phyloP scores from a whole-genome alignment of 345 rosid genomes.

The Citrus inodora region DNA sequence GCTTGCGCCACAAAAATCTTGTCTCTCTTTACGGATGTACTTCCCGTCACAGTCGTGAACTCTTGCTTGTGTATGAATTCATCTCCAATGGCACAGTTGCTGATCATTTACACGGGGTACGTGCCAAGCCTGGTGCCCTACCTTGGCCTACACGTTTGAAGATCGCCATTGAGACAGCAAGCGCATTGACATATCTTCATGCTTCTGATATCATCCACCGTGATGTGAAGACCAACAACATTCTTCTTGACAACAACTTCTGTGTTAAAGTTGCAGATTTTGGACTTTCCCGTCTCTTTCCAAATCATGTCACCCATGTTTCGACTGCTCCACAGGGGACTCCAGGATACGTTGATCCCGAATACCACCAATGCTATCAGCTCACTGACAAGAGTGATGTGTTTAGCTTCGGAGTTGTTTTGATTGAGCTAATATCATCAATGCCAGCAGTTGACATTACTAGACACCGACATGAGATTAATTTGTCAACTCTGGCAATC shows the following conservation, averaged over 20 bases:
- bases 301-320: slow-evolving; percentile 61
- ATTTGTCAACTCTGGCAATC: slow-evolving; percentile 70
- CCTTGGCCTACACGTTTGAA: slow-evolving; percentile 64
- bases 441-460: slow-evolving; percentile 87
- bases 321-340: slow-evolving; percentile 97
- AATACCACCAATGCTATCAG: slow-evolving; percentile 82
- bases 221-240: slow-evolving; percentile 86
- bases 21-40: slow-evolving; percentile 85
- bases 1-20: slow-evolving; percentile 65
- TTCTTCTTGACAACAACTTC: slow-evolving; percentile 72
- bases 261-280: slow-evolving; percentile 92
- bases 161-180: slow-evolving; percentile 83
- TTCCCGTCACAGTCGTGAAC: slow-evolving; percentile 70
- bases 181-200: slow-evolving; percentile 75
- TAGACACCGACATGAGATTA: slow-evolving; percentile 76
- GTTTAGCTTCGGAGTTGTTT: slow-evolving; percentile 68
- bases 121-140: slow-evolving; percentile 57
- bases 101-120: slow-evolving; percentile 73
- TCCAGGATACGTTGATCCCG: slow-evolving; percentile 94
- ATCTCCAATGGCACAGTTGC: slow-evolving; percentile 87
- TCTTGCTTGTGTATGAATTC: slow-evolving; percentile 79
- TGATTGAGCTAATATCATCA: slow-evolving; percentile 69
- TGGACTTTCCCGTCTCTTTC: slow-evolving; percentile 84
- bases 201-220: slow-evolving; percentile 75
- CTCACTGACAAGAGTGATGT: slow-evolving; percentile 88